Evolutionary conservation across 2,329 filamentous ascomycete genomes (phyloP).

Genomic region (Phyllosticta citriasiana): DNA sequence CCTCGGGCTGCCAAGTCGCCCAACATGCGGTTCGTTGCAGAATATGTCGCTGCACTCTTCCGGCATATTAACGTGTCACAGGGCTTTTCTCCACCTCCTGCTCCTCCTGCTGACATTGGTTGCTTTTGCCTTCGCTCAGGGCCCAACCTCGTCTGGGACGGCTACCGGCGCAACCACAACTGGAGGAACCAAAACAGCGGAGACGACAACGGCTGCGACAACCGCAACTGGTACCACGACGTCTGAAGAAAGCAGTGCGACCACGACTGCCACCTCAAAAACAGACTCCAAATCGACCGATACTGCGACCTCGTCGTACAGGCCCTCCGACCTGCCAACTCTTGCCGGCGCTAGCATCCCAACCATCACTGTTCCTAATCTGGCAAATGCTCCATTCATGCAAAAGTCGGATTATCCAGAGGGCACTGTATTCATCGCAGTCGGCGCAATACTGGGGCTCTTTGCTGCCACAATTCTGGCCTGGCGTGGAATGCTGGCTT

Average conservation of each 20-base stretch:
- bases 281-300: slow-evolving; percentile 10
- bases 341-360: slow-evolving; percentile 52
- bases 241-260: slow-evolving; percentile 16
- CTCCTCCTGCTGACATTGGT: slow-evolving; percentile 12
- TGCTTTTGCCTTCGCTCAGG: slow-evolving; percentile 12
- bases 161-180: slow-evolving; percentile 12
- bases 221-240: slow-evolving; percentile 8
- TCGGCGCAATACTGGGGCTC: slow-evolving; percentile 78
- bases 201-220: slow-evolving; percentile 12
- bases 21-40: slow-evolving; percentile 6
- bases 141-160: slow-evolving; percentile 13
- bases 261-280: slow-evolving; percentile 14
- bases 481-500: slow-evolving; percentile 82
- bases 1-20: neutral
- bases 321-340: slow-evolving; percentile 39
- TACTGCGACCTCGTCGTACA: slow-evolving; percentile 14
- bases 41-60: neutral
- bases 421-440: slow-evolving; percentile 91
- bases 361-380: slow-evolving; percentile 68
- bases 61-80: neutral
- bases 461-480: slow-evolving; percentile 71
- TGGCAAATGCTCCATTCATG: slow-evolving; percentile 81
- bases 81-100: slow-evolving; percentile 3
- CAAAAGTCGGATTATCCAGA: slow-evolving; percentile 75
- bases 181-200: slow-evolving; percentile 11